Evolutionary conservation across 371 early-diverging fungal genomes (phyloP).

Genomic region (Encephalitozoon intestinalis): DNA sequence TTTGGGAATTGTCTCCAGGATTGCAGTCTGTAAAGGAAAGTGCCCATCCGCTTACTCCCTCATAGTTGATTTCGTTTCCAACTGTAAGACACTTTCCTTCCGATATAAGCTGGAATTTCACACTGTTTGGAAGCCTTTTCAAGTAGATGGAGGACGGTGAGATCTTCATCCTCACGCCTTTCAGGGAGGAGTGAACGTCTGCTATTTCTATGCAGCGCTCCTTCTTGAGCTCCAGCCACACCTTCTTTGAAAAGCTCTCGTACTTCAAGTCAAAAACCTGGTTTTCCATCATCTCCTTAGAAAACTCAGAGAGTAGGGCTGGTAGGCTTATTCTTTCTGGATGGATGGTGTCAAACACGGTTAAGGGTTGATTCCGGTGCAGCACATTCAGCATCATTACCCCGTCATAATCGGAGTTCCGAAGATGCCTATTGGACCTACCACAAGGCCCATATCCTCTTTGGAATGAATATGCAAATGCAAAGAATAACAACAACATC

Average conservation of each 20-base stretch:
- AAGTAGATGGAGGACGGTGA: background rate
- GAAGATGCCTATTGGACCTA: background rate
- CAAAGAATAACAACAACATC: background rate
- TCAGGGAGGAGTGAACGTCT: background rate
- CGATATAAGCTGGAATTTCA: slow-evolving; percentile 17
- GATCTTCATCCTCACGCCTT: background rate
- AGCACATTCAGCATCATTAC: slow-evolving; percentile 9
- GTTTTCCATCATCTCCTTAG: background rate
- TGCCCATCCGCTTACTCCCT: background rate
- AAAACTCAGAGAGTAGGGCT: background rate
- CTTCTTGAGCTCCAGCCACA: background rate
- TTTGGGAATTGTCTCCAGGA: background rate
- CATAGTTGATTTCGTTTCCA: background rate
- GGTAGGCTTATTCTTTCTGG: background rate
- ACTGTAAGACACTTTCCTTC: slow-evolving; percentile 12
- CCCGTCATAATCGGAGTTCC: background rate
- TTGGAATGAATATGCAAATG: background rate
- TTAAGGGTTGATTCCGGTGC: slow-evolving; percentile 10
- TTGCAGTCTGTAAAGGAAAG: slow-evolving; percentile 7
- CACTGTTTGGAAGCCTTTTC: background rate
- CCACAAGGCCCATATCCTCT: background rate
- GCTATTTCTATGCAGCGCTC: background rate
- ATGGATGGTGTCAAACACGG: background rate
- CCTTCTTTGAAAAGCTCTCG: background rate
- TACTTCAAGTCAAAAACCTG: slow-evolving; percentile 21